These are phyloP conservation scores for Striga asiatica DNA, from an alignment of 257 asterid genomes.

Conservation along the genomic window DNA sequence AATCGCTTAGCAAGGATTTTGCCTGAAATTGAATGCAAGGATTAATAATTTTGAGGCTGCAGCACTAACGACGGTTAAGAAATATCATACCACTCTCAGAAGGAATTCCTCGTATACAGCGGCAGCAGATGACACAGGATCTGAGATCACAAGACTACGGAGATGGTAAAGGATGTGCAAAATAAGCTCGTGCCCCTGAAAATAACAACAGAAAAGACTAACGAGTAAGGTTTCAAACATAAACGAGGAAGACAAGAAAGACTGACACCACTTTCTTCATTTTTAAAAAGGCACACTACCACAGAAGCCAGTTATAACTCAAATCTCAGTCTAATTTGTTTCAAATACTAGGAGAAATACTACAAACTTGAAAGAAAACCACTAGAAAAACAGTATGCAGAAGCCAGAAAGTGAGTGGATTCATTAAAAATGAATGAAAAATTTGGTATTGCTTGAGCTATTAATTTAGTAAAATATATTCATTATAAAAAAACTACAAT, in stretches of 20 bases:
- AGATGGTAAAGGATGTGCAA: conserved; percentile 85
- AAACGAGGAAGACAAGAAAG: conserved; percentile 8
- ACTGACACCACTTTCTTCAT: background rate
- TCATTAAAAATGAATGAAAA: too few relatives aligned
- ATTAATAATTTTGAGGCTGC: conserved; percentile 16
- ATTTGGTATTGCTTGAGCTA: too few relatives aligned
- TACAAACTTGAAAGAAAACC: too few relatives aligned
- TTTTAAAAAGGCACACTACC: conserved; percentile 2
- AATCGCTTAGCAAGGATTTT: conserved; percentile 52
- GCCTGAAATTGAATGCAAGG: conserved; percentile 45
- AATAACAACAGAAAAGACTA: conserved; percentile 14
- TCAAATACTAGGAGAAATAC: too few relatives aligned
- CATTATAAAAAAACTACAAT: background rate
- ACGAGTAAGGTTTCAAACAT: background rate
- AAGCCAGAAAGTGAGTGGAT: too few relatives aligned
- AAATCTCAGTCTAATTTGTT: background rate
- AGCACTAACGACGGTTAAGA: conserved; percentile 8
- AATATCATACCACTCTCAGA: conserved; percentile 66
- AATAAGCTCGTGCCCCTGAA: conserved; percentile 91
- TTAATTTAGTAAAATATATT: too few relatives aligned
- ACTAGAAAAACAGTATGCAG: too few relatives aligned
- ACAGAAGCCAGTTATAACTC: background rate
- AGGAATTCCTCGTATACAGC: conserved; percentile 67
- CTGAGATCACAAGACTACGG: conserved; percentile 53
- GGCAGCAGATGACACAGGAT: conserved; percentile 51